These are phyloP conservation scores for Cladorrhinum sp. DNA, from an alignment of 2,329 filamentous ascomycete species.

Conservation along the genomic window DNA sequence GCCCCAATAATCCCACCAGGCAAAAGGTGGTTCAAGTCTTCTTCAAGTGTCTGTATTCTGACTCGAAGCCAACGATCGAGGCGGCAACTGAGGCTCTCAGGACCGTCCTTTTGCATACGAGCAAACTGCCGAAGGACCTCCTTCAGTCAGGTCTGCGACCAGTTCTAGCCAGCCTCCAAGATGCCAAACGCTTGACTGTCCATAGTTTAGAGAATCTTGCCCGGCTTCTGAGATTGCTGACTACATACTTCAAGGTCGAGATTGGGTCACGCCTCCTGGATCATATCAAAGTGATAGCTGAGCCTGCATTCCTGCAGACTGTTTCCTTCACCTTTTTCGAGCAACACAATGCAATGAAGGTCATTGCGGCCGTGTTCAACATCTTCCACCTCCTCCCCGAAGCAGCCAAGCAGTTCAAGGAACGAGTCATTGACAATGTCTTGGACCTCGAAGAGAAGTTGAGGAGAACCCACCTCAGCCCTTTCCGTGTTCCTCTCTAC, in stretches of 20 bases:
- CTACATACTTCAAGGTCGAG: conserved; percentile 98
- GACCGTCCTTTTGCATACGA: conserved; percentile 81
- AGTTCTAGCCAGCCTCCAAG: conserved; percentile 94
- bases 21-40: conserved; percentile 86
- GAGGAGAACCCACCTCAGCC: conserved; percentile 82
- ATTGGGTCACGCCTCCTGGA: conserved; percentile 92
- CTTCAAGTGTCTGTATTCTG: conserved; percentile 95
- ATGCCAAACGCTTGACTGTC: conserved; percentile 84
- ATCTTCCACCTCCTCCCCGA: conserved; percentile 95
- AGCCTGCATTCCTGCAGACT: conserved; percentile 75
- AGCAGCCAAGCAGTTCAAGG: conserved; percentile 87
- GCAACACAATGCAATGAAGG: conserved; percentile 88
- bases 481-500: conserved; percentile 85
- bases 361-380: conserved; percentile 91
- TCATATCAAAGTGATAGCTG: conserved; percentile 87
- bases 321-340: conserved; percentile 94
- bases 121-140: conserved; percentile 91
- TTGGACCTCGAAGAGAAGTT: conserved; percentile 82
- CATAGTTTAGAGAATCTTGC: conserved; percentile 89
- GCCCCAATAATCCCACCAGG: conserved; percentile 62
- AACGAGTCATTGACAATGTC: conserved; percentile 84
- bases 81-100: conserved; percentile 89
- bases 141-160: conserved; percentile 90
- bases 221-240: conserved; percentile 82
- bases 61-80: conserved; percentile 86